These are phyloP conservation scores for Dioscorea cayenensis DNA, from an alignment of 116 monocot genomes.

Conservation along the genomic window DNA sequence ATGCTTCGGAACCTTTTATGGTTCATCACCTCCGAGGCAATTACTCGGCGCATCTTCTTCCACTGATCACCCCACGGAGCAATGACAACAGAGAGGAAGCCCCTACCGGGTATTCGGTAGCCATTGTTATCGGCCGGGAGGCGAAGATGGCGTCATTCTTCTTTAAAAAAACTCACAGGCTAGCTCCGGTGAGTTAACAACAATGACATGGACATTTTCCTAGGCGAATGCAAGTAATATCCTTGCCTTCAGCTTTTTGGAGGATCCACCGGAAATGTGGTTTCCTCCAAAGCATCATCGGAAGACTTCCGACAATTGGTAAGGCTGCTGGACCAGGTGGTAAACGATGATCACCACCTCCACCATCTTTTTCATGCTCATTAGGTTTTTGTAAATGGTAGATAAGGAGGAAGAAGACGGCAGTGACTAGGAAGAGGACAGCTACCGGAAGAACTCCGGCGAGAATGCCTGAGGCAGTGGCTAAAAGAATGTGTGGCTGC, in stretches of 20 bases:
- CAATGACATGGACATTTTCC: constrained; percentile 7
- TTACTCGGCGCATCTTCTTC: constrained; percentile 35
- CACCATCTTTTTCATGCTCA: too few species aligned
- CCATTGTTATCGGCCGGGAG: constrained; percentile 15
- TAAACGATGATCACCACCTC: too few species aligned
- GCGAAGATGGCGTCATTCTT: constrained; percentile 14
- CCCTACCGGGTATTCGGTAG: constrained; percentile 8
- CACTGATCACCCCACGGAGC: constrained; percentile 20
- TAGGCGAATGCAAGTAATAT: not conserved
- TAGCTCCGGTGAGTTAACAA: constrained; percentile 12
- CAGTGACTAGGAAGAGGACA: too few species aligned
- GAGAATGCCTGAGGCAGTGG: too few species aligned
- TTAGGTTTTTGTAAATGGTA: too few species aligned
- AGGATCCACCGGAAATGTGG: not conserved
- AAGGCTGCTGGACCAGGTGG: not conserved
- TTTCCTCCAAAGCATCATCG: not conserved
- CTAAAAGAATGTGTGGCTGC: too few species aligned
- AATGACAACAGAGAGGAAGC: constrained; percentile 10
- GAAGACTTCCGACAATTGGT: not conserved
- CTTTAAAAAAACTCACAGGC: constrained; percentile 16
- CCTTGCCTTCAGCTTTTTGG: not conserved
- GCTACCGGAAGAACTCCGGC: too few species aligned
- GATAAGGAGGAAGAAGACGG: too few species aligned
- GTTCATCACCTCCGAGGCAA: constrained; percentile 6
- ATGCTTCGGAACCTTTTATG: not conserved